Base-by-base conservation (phyloP, 345 rosid genomes). In the Toxicodendron radicans region DNA sequence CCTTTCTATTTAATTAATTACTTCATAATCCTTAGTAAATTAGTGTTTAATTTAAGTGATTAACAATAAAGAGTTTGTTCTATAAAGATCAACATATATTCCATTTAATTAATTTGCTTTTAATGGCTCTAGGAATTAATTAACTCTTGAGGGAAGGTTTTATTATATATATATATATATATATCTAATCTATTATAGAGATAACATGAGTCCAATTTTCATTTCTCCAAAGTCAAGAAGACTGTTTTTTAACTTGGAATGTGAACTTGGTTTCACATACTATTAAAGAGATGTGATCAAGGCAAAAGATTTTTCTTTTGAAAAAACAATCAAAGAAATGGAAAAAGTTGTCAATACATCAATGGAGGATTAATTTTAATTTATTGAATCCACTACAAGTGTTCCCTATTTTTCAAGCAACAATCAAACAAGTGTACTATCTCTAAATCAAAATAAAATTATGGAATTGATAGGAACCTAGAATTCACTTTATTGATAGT, bases 401-500 rank as follows among this genome's bases (percentile, higher is more conserved):
- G 75, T 77, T 54, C 58, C 79, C 75, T 32, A 32, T 14, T 74
- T 72, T 67, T 58, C 18, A n/a, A 70, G 73, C 75, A 81, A 49
- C 30, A 68, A 78, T 52, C 18, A 64, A 66, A 64, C n/a, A 24
- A 72, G 65, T n/a, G n/a, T 60, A 14, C 45, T 16, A 7, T 0
- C 21, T 48, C 72, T 10, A 60, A 76, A 73, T 73, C 61, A 73
- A 56, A 66, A 60, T 38, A 63, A 46, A 24, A 67, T 46, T 7
- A 35, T 2, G 38, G 7, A 56, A 30, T 69, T 41, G 63, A 69
- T 56, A 21, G 63, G 57, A 56, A 33, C 32, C 43, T 51, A 20
- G 52, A 61, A 10, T 45, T n/a, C 56, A 27, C 46, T 65, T 56
- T 57, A 70, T 43, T 14, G 20, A 27, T 35, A 46, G 73, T 41